Evolutionary conservation across 495 filamentous ascomycete genomes (phyloP), one percentile per base, ranked within the genome.

Genomic region (Daldinia bambusicola): DNA sequence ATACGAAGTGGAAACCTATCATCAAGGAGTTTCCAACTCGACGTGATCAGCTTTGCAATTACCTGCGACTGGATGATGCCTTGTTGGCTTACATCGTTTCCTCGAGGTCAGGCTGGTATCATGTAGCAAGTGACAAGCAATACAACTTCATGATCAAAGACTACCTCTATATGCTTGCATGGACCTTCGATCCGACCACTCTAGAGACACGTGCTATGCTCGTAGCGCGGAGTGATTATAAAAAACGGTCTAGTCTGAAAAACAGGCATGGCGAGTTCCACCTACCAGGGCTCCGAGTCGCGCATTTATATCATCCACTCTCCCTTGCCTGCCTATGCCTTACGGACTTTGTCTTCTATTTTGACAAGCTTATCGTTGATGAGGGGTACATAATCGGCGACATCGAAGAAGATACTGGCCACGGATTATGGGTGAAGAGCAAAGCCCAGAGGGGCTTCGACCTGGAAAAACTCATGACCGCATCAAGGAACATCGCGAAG

Each of bases 81-180:
- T 13, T 63, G 20, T 6, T 41, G 2, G 61, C 61, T 2, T 63
- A 63, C 8, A 50, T 63, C 0, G 2, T 52, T 10, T 63, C 60
- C 4, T 53, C 60, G 5, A 37, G 60, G 8, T 40, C 60, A 2
- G 60, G 60, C 16, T 63, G 60, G 60, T 53, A 63, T 36, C 32
- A 6, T 8, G 48, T 63, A 5, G 4, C 34, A 2, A 32, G 45
- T 3, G 34, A 53, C 14, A 14, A 30, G 1, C 45, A n/a, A 20
- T 63, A 55, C 14, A 63, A 36, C 20, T 63, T 63, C 60, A 63
- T 63, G 60, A 40, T 53, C 14, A 63, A 63, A 16, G 60, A 63
- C 14, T 55, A 63, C 36, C n/a, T 41, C 6, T 63, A 63, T 8
- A 63, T 63, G 60, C 48, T 63, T 41, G 60, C 60, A 0, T 63